Evolutionary conservation across 1,139 yeast genomes (phyloP), one percentile per base, ranked within the genome.

Genomic region (Geotrichum citri-aurantii): DNA sequence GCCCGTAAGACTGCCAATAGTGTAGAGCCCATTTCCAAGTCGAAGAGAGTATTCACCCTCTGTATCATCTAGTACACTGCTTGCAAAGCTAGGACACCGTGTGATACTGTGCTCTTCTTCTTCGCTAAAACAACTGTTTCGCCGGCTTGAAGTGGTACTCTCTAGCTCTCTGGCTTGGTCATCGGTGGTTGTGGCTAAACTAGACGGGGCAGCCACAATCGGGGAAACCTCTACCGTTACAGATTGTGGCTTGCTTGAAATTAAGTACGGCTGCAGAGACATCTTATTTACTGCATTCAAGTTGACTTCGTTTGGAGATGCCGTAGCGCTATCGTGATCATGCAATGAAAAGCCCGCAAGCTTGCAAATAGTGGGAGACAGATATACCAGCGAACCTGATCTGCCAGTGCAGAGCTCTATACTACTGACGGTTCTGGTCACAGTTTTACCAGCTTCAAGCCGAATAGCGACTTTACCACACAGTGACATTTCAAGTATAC

Each of bases 1-100:
- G 10, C 75, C 75, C 8, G 71, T 64, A 24, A 71, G 59, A 58
- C 72, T 68, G 10, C 75, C 75, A 50, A 71, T 61, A 3, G 65
- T 67, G 61, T 65, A 69, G 8, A 71, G 63, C 1, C 58, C 58
- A 12, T 26, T 37, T 1, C 62, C 59, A 12, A 60, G 55, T 37
- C 50, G 47, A 17, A 60, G 40, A 23, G 47, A 46, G 48, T 55
- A 55, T 3, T 46, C 44, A 10, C 24, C 52, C 40, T 42, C 27
- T 5, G 26, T 33, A 14, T 48, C 46, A 23, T 23, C 51, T 17
- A n/a, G 33, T 12, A 53, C 33, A 24, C 56, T 53, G 48, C 56
- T 48, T 3, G 47, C 56, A 17, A 14, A 11, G 21, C 55, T 52
- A 17, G 54, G 21, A 6, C 42, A 11, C 2, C 17, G 17, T 4